Evolutionary conservation across 139 green algal genomes (phyloP), one percentile per base, ranked within the genome.

Genomic region (Asterochloris erici): DNA sequence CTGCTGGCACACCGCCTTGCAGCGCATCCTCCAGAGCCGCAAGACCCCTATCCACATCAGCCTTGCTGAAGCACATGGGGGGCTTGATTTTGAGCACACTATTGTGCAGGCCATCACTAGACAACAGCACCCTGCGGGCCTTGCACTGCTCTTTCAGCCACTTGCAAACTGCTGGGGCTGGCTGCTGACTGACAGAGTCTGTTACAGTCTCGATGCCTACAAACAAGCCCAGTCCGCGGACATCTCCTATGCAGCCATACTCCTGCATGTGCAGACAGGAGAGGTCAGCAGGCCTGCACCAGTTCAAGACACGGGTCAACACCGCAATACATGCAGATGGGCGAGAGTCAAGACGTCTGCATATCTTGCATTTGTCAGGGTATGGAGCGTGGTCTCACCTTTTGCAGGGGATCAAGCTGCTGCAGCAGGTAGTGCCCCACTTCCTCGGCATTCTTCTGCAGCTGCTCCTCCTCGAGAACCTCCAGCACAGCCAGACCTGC

Each of bases 61-160:
- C n/a, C 26, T 68, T 15, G 9, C 77, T 79, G 78, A 95, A 95
- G 54, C 89, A 88, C 84, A 95, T 78, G 0, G 92, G 92, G 29
- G 92, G 92, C 87, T 95, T 94, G 75, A 94, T 90, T 85, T 96
- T 96, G 71, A 96, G 78, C 10, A 96, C 87, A 73, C 94, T 93
- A 69, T 88, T 86, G 24, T 87, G 88, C 0, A 86, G 86, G 10
- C 92, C 92, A 60, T 94, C 92, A 24, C 79, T 89, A 15, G 86
- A 87, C 47, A 96, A 71, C 75, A 96, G 87, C 66, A 94, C 90
- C 0, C 85, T 82, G 1, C 74, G 79, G 21, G 47, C 64, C 79
- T 88, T 85, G 63, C 86, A 83, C 17, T 60, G 74, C 84, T 91
- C 84, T 75, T 88, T 89, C 38, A 95, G 61, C 27, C 85, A 89